phyloP scores from a whole-genome alignment of 1,139 yeast genomes.

The Maudiozyma humilis region DNA sequence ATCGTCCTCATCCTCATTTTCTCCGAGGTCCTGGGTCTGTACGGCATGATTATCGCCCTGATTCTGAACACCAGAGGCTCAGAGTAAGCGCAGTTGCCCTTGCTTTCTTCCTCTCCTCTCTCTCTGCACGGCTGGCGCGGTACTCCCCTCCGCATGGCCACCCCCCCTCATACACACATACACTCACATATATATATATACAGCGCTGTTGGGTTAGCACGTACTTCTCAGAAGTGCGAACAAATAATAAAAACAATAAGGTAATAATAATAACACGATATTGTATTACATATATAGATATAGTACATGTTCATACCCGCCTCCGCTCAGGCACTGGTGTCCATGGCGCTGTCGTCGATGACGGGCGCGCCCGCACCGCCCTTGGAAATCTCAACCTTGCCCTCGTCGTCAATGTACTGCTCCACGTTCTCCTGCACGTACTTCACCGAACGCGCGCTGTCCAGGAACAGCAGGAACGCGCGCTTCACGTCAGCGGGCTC shows the following conservation, averaged over 20 bases:
- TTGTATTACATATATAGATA: no score
- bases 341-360: conserved; percentile 25
- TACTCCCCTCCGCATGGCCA: neutral
- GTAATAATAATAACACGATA: no score
- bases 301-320: neutral
- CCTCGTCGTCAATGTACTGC: conserved; percentile 67
- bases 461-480: conserved; percentile 79
- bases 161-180: neutral
- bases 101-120: no score
- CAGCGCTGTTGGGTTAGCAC: neutral
- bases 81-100: conserved; percentile 28
- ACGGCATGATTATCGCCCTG: conserved; percentile 89
- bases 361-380: conserved; percentile 8
- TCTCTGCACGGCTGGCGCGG: neutral
- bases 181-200: neutral
- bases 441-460: conserved; percentile 78
- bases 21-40: conserved; percentile 94
- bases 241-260: no score
- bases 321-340: conserved; percentile 23
- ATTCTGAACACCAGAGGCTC: conserved; percentile 84
- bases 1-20: conserved; percentile 88
- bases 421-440: conserved; percentile 60
- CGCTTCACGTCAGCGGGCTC: conserved; percentile 83
- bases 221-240: no score
- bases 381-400: conserved; percentile 48